Conservation (phyloP, 805 yeast genomes). For the Ogataea minuta region DNA sequence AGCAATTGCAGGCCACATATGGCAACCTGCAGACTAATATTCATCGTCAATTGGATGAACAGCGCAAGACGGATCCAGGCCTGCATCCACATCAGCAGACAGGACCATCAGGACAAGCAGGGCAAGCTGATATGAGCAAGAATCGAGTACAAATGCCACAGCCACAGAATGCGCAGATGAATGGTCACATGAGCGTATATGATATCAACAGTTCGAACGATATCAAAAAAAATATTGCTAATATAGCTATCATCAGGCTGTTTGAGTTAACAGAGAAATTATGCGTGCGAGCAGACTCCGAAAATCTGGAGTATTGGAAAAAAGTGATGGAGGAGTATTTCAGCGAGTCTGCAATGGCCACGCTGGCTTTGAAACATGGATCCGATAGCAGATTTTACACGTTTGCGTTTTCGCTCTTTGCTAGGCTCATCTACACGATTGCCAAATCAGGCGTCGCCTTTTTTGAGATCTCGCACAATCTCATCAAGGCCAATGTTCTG, state of each 20-base stretch:
- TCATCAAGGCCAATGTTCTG: constrained; percentile 49
- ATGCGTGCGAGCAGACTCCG: constrained; percentile 41
- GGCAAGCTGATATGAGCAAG: no score
- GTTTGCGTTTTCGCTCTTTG: constrained; percentile 61
- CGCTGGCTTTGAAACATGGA: constrained; percentile 45
- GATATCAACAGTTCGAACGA: constrained; percentile 23
- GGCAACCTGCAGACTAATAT: constrained; percentile 29
- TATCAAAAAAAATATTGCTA: constrained; percentile 37
- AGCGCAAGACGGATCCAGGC: constrained; percentile 9
- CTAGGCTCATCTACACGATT: constrained; percentile 55
- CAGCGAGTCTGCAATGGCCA: constrained; percentile 47
- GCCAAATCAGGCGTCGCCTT: constrained; percentile 50
- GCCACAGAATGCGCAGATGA: constrained; percentile 2
- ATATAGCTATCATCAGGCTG: constrained; percentile 49
- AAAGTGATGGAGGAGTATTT: constrained; percentile 49
- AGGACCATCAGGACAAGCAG: background rate
- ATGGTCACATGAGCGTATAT: constrained; percentile 8
- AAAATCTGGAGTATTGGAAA: constrained; percentile 50
- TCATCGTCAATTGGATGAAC: constrained; percentile 23
- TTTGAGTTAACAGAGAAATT: constrained; percentile 48
- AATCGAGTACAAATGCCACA: constrained; percentile 5
- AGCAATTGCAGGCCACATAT: constrained; percentile 32
- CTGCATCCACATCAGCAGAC: constrained; percentile 1
- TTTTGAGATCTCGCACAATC: constrained; percentile 50
- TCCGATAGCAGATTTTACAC: constrained; percentile 58